Conservation (phyloP, 106 monocot species). For the Alisma plantagoaquatica region DNA sequence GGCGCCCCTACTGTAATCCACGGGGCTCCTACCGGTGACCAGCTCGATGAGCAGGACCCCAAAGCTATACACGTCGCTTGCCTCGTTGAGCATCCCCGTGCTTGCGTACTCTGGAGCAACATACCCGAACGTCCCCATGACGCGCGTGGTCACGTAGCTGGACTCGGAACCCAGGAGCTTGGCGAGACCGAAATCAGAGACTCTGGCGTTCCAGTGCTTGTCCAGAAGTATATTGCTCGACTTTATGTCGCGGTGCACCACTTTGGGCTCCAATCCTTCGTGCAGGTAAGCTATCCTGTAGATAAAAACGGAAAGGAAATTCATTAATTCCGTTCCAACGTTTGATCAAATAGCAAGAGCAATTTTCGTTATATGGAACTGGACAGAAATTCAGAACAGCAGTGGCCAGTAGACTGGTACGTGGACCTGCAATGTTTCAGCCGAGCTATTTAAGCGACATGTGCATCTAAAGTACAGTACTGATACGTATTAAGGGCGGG, state of each 20-base stretch:
- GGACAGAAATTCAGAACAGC: too few relatives aligned
- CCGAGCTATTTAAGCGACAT: too few relatives aligned
- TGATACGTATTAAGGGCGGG: too few relatives aligned
- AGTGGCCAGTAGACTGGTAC: too few relatives aligned
- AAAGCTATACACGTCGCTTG: constrained; percentile 28
- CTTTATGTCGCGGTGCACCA: constrained; percentile 22
- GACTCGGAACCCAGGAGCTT: constrained; percentile 21
- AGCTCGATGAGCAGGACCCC: constrained; percentile 21
- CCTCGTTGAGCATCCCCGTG: constrained; percentile 27
- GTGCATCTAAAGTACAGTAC: too few relatives aligned
- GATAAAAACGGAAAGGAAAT: neutral
- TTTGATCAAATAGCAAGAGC: too few relatives aligned
- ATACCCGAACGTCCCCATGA: constrained; percentile 32
- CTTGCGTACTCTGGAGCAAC: constrained; percentile 25
- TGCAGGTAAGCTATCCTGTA: constrained; percentile 10
- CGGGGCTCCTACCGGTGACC: constrained; percentile 24
- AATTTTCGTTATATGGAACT: too few relatives aligned
- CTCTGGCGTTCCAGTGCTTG: constrained; percentile 23
- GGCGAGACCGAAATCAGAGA: constrained; percentile 28
- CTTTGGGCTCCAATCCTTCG: constrained; percentile 26
- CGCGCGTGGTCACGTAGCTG: constrained; percentile 21
- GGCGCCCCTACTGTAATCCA: constrained; percentile 19
- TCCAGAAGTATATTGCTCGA: constrained; percentile 25
- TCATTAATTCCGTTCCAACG: too few relatives aligned
- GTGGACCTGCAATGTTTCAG: too few relatives aligned